These are phyloP conservation scores for Heimioporus sp. DNA, from an alignment of 768 basidiomycete species.

Conservation along the genomic window DNA sequence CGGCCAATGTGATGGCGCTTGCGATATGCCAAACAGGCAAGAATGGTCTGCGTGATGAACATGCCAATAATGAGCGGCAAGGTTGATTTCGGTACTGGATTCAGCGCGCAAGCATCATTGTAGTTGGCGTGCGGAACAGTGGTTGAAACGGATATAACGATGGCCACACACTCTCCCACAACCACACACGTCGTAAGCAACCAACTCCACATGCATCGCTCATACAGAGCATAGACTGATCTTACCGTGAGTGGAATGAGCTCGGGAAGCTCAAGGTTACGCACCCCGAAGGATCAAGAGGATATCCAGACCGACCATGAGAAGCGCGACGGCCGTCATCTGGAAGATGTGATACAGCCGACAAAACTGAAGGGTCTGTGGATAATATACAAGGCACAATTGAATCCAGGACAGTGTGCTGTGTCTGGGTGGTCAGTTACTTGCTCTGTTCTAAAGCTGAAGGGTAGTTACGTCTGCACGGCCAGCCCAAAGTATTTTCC, in stretches of 20 bases:
- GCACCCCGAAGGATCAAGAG: conserved; percentile 24
- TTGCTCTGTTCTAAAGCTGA: background rate
- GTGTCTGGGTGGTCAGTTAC: background rate
- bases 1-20: conserved; percentile 4
- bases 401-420: conserved; percentile 11
- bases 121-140: conserved; percentile 9
- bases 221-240: conserved; percentile 21
- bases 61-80: conserved; percentile 8
- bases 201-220: background rate
- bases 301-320: conserved; percentile 17
- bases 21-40: conserved; percentile 19
- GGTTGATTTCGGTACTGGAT: background rate
- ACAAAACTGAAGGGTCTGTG: conserved; percentile 7
- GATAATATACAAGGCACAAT: background rate
- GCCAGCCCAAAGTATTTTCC: conserved; percentile 18
- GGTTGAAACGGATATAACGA: background rate
- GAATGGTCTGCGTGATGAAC: conserved; percentile 10
- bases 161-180: conserved; percentile 8
- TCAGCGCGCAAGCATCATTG: conserved; percentile 14
- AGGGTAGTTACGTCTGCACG: conserved; percentile 13
- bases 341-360: conserved; percentile 10
- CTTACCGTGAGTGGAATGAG: background rate
- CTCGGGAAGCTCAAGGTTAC: background rate
- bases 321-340: conserved; percentile 4
- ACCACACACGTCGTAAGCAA: conserved; percentile 4